Conservation (phyloP, 176 grass and related monocot species). For the Chloris gayana region DNA sequence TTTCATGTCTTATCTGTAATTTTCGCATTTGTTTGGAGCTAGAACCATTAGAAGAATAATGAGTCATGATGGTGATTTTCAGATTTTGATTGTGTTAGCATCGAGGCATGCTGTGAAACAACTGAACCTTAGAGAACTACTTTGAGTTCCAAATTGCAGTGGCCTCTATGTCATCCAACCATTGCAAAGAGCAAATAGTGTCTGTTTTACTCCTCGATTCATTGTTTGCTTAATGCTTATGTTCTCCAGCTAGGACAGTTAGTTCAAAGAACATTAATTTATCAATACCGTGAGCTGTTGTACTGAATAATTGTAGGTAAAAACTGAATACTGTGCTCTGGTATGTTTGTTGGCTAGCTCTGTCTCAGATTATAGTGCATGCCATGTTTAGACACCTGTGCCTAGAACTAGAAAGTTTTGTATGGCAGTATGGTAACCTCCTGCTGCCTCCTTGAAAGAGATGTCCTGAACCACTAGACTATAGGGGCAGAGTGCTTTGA, state of each 20-base stretch:
- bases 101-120: not conserved
- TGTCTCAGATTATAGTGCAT: not conserved
- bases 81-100: constrained; percentile 5
- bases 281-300: not conserved
- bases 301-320: constrained; percentile 1
- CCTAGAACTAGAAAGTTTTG: not conserved
- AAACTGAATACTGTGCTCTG: not conserved
- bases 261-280: not conserved
- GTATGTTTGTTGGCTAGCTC: not conserved
- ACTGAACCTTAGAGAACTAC: not conserved
- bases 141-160: not conserved
- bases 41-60: not conserved
- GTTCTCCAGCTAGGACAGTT: not conserved
- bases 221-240: constrained; percentile 2
- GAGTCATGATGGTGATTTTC: not conserved
- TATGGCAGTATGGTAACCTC: not conserved
- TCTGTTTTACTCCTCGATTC: not conserved
- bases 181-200: not conserved
- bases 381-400: not conserved
- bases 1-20: not conserved
- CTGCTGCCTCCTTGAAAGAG: not conserved
- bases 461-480: not conserved
- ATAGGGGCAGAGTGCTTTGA: not conserved
- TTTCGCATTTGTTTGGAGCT: not conserved
- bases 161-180: not conserved